phyloP scores from a whole-genome alignment of 306 rosid species.

The Quercus ilex region DNA sequence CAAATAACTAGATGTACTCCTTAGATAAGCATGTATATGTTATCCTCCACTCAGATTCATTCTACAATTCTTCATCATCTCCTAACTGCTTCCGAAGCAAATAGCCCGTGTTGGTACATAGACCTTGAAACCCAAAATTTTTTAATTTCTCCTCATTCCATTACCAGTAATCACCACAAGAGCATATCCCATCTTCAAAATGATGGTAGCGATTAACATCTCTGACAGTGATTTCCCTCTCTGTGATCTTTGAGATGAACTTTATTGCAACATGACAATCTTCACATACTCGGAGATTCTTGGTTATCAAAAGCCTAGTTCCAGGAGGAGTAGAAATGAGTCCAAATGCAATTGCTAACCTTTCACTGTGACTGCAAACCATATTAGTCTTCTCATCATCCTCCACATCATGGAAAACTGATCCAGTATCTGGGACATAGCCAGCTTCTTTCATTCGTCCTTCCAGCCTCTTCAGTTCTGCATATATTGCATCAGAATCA shows the following conservation, averaged over 20 bases:
- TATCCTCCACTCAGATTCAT: background rate
- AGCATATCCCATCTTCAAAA: conserved; percentile 57
- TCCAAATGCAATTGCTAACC: conserved; percentile 81
- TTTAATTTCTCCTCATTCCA: conserved; percentile 1
- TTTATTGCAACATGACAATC: conserved; percentile 79
- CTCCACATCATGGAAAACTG: conserved; percentile 80
- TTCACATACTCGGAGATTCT: conserved; percentile 68
- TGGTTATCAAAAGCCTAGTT: conserved; percentile 65
- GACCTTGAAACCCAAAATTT: background rate
- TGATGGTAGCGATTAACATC: conserved; percentile 81
- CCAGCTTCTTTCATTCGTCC: conserved; percentile 72
- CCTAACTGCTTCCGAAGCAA: background rate
- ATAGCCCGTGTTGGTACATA: background rate
- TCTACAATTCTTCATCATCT: background rate
- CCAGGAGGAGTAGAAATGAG: conserved; percentile 60
- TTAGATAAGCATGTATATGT: background rate
- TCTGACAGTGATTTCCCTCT: conserved; percentile 64
- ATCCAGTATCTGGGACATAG: conserved; percentile 56
- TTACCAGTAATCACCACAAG: conserved; percentile 69
- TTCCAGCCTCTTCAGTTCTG: conserved; percentile 58
- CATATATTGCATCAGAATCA: conserved; percentile 52
- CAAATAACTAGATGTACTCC: background rate
- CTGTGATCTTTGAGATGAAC: conserved; percentile 59
- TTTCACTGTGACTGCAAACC: conserved; percentile 76
- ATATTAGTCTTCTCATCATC: conserved; percentile 67